A percentile compares a stretch with the other conserved stretches of the same genome.
phyloP scores from a whole-genome alignment of 257 asterid species.

The Haberlea rhodopensis region DNA sequence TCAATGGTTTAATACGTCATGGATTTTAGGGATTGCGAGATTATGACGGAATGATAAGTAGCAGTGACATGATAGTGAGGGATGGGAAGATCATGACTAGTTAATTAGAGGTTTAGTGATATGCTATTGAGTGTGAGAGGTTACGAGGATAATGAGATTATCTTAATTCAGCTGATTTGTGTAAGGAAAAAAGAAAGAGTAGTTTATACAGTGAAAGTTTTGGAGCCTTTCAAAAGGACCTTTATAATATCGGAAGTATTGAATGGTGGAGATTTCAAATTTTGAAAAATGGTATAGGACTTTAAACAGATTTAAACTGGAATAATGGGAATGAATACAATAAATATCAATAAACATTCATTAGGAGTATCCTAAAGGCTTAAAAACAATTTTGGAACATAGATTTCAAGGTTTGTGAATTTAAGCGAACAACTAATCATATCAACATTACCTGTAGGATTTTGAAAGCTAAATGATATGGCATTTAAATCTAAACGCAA shows the following conservation, averaged over 20 bases:
- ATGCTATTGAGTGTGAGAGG: background rate
- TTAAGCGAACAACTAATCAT: too few species aligned
- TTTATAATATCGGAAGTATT: too few species aligned
- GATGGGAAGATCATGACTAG: background rate
- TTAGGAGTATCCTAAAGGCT: too few species aligned
- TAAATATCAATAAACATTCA: background rate
- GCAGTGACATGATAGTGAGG: background rate
- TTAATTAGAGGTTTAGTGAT: background rate
- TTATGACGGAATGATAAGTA: background rate
- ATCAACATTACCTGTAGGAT: too few species aligned
- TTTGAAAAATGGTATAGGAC: background rate
- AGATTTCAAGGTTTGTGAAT: too few species aligned
- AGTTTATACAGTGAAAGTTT: background rate
- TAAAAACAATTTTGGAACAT: too few species aligned
- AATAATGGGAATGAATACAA: background rate
- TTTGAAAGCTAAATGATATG: too few species aligned
- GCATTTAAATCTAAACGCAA: too few species aligned
- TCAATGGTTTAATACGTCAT: too few species aligned
- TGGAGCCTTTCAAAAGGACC: background rate
- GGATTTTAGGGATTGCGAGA: too few species aligned
- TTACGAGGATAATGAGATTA: background rate
- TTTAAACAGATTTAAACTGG: background rate
- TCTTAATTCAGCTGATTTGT: background rate
- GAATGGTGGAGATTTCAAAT: background rate
- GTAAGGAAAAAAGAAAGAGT: background rate